These are phyloP conservation scores for Malbranchea cinnamomea DNA, from an alignment of 2,329 filamentous ascomycete genomes.

Conservation along the genomic window DNA sequence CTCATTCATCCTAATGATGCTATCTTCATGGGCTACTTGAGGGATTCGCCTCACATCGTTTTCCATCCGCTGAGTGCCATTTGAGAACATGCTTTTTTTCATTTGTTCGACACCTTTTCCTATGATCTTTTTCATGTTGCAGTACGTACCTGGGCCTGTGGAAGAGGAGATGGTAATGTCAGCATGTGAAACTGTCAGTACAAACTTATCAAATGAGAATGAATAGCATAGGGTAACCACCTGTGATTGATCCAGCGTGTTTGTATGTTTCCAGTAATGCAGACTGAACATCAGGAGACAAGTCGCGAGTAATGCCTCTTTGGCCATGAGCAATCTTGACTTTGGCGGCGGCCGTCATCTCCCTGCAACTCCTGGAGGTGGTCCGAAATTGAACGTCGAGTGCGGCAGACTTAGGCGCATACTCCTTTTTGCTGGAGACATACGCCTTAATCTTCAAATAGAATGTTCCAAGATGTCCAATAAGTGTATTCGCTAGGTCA, in stretches of 20 bases:
- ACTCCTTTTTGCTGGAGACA: not conserved
- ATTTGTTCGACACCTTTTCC: not conserved
- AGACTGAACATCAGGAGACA: too few relatives aligned
- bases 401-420: not conserved
- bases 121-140: slow-evolving; percentile 3
- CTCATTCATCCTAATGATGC: too few relatives aligned
- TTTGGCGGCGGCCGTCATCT: slow-evolving; percentile 16
- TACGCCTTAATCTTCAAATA: not conserved
- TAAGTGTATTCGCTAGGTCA: not conserved
- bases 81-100: slow-evolving; percentile 1
- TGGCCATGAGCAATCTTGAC: too few relatives aligned
- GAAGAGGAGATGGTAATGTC: too few relatives aligned
- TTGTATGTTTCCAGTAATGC: too few relatives aligned
- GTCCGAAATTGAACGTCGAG: not conserved
- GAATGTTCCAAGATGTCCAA: not conserved
- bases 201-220: too few relatives aligned
- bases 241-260: too few relatives aligned
- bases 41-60: not conserved
- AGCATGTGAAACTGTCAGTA: too few relatives aligned
- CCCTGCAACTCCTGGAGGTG: slow-evolving; percentile 18
- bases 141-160: slow-evolving; percentile 1
- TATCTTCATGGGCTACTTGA: too few relatives aligned
- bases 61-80: not conserved
- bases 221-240: too few relatives aligned
- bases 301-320: too few relatives aligned